Percentiles rank a stretch among this genome's conserved stretches.
Evolutionary conservation across 139 green algal species (phyloP).

Genomic region (Marvania coccoides): DNA sequence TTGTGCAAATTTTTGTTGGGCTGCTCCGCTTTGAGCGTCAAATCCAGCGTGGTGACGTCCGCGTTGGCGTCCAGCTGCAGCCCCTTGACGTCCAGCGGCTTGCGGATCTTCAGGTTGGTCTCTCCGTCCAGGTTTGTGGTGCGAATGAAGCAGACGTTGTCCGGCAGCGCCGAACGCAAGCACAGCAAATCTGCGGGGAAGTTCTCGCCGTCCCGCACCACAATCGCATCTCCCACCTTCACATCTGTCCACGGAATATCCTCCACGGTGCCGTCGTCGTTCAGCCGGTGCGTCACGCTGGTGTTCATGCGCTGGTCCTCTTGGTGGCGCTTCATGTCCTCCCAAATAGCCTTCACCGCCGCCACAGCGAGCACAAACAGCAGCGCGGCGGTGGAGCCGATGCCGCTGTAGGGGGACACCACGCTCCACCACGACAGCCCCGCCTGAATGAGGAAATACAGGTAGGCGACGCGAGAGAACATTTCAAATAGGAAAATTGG

Average conservation of each 20-base stretch:
- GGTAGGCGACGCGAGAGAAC: constrained; percentile 68
- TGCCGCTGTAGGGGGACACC: constrained; percentile 42
- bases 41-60: constrained; percentile 10
- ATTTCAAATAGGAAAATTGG: constrained; percentile 71
- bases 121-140: constrained; percentile 87
- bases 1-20: constrained; percentile 75
- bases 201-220: constrained; percentile 59
- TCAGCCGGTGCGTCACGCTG: constrained; percentile 37
- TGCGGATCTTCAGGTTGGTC: constrained; percentile 90
- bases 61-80: background rate
- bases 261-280: constrained; percentile 30
- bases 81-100: constrained; percentile 40
- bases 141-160: constrained; percentile 59
- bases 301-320: constrained; percentile 55
- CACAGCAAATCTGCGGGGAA: constrained; percentile 84
- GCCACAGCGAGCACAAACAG: constrained; percentile 56
- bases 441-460: constrained; percentile 73
- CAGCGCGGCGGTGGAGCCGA: constrained; percentile 41
- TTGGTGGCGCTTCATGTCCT: constrained; percentile 51
- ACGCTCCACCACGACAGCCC: constrained; percentile 42
- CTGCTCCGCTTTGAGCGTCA: constrained; percentile 49
- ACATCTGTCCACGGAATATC: constrained; percentile 47
- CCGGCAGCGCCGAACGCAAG: constrained; percentile 36
- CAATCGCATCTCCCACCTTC: constrained; percentile 70
- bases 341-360: constrained; percentile 46